phyloP scores from a whole-genome alignment of 2,329 filamentous ascomycete species.

The Spiromastix sp. region DNA sequence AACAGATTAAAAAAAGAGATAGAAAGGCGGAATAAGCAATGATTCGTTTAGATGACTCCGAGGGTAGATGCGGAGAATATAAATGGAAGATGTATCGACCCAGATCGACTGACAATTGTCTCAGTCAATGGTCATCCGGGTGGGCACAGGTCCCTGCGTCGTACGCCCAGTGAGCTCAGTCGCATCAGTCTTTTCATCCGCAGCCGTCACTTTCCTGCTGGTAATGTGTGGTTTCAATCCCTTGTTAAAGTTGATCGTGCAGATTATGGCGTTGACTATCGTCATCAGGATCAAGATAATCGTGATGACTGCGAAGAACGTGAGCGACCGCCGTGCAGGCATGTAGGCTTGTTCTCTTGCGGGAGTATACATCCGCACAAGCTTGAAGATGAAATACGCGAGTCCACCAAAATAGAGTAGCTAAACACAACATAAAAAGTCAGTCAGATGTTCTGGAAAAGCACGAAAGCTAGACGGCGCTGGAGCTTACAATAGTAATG shows the following conservation, averaged over 20 bases:
- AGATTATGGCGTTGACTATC: slow-evolving; percentile 75
- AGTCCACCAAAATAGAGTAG: slow-evolving; percentile 79
- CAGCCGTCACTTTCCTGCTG: slow-evolving; percentile 40
- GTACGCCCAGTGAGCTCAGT: slow-evolving; percentile 32
- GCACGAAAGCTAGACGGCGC: neutral
- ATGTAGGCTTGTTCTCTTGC: slow-evolving; percentile 52
- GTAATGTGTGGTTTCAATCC: slow-evolving; percentile 81
- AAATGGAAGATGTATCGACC: too few relatives aligned
- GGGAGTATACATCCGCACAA: slow-evolving; percentile 83
- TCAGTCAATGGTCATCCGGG: slow-evolving; percentile 39
- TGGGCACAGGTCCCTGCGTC: slow-evolving; percentile 23
- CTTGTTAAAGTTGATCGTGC: slow-evolving; percentile 80
- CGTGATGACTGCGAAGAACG: slow-evolving; percentile 88
- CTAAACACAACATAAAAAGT: slow-evolving; percentile 19
- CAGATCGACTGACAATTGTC: too few relatives aligned
- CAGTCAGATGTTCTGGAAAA: neutral
- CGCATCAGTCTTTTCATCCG: slow-evolving; percentile 41
- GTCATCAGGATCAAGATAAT: slow-evolving; percentile 81
- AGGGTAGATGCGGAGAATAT: too few relatives aligned
- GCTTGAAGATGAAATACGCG: slow-evolving; percentile 96
- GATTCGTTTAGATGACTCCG: too few relatives aligned
- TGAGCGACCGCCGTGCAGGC: slow-evolving; percentile 74
- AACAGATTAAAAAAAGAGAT: slow-evolving; percentile 14
- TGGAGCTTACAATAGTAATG: slow-evolving; percentile 51
- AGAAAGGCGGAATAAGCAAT: slow-evolving; percentile 16